phyloP scores from a whole-genome alignment of 805 yeast genomes.

The Phaffomyces opuntiae region DNA sequence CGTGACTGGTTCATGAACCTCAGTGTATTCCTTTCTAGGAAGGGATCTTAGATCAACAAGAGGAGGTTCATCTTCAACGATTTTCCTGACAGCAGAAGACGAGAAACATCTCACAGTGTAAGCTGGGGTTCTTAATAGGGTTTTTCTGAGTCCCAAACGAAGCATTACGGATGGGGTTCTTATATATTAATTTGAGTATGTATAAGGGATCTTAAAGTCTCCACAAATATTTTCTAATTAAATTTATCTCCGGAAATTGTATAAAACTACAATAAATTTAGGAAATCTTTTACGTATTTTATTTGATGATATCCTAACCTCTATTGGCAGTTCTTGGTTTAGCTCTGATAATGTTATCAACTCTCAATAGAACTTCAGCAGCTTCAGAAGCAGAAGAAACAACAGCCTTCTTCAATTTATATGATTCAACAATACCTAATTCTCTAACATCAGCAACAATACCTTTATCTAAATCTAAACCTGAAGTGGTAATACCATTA shows the following conservation, averaged over 20 bases:
- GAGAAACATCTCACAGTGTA: background rate
- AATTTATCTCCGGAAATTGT: too few species aligned
- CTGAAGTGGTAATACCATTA: slow-evolving; percentile 87
- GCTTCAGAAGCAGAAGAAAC: slow-evolving; percentile 97
- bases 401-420: slow-evolving; percentile 86
- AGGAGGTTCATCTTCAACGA: slow-evolving; percentile 10
- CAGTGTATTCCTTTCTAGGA: slow-evolving; percentile 21
- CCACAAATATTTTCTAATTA: too few species aligned
- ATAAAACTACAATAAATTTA: background rate
- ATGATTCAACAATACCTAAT: slow-evolving; percentile 87
- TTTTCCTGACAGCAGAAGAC: background rate
- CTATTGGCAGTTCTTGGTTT: slow-evolving; percentile 96
- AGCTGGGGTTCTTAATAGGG: background rate
- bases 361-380: slow-evolving; percentile 90
- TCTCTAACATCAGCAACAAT: slow-evolving; percentile 90
- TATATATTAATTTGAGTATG: too few species aligned
- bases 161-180: background rate
- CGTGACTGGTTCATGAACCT: slow-evolving; percentile 30
- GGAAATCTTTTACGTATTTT: background rate
- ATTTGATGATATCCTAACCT: slow-evolving; percentile 26
- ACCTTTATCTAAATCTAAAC: slow-evolving; percentile 83
- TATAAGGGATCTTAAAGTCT: background rate
- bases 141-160: background rate
- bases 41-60: slow-evolving; percentile 15
- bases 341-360: slow-evolving; percentile 93